Evolutionary conservation across 768 basidiomycete species (phyloP).

Genomic region (Amanita thiersii): DNA sequence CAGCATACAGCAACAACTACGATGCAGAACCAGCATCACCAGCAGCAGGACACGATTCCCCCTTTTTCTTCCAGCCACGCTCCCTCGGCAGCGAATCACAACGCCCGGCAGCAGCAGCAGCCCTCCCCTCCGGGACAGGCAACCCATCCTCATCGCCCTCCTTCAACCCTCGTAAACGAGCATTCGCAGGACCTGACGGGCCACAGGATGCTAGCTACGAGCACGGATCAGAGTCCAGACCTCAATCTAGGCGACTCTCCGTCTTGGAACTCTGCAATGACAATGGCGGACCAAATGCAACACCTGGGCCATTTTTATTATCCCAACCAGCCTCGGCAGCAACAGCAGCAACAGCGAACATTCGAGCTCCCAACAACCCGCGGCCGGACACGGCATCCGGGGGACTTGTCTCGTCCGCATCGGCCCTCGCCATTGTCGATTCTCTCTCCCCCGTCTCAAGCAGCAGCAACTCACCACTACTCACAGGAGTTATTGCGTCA

Average conservation of each 20-base stretch:
- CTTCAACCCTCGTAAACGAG: conserved; percentile 52
- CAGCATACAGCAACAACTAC: conserved; percentile 10
- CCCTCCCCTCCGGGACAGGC: conserved; percentile 21
- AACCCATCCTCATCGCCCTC: conserved; percentile 16
- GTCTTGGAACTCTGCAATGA: conserved; percentile 90
- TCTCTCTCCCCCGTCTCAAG: conserved; percentile 16
- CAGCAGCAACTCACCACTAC: conserved; percentile 22
- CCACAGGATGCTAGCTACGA: conserved; percentile 43
- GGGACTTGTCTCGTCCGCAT: conserved; percentile 38
- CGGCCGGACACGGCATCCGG: conserved; percentile 34
- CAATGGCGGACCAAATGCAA: conserved; percentile 18
- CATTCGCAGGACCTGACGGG: conserved; percentile 50
- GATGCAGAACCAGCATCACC: conserved; percentile 15
- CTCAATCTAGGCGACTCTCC: conserved; percentile 71
- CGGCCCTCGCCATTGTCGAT: conserved; percentile 46
- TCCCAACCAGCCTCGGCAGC: conserved; percentile 23
- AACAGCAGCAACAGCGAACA: conserved; percentile 17
- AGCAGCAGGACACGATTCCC: conserved; percentile 34
- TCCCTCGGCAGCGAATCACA: conserved; percentile 19
- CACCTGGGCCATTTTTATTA: conserved; percentile 20
- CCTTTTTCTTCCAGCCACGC: conserved; percentile 57
- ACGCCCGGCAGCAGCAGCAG: conserved; percentile 14
- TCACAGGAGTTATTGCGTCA: conserved; percentile 41
- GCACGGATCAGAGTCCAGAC: conserved; percentile 67
- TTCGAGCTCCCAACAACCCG: conserved; percentile 19